Base-by-base conservation (phyloP, 768 basidiomycete genomes). In the Calocybe gangraenosa region DNA sequence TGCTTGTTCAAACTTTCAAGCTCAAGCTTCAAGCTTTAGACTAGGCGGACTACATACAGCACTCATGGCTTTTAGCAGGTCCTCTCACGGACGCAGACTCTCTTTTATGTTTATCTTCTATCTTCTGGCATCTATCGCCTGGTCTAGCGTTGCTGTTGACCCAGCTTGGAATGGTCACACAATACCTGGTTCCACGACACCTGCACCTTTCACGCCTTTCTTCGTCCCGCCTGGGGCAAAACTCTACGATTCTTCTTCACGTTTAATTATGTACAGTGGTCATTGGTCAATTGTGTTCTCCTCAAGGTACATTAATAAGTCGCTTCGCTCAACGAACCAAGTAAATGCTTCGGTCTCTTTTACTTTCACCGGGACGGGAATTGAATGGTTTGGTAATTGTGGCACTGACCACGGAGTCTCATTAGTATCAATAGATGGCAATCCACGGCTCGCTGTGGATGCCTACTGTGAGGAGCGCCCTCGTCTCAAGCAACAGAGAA, bases 381-480 rank as follows among this genome's bases (percentile, higher is more conserved):
- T 90, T 51, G 87, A 89, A 63, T 85, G 81, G 81, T 89, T 88
- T 52, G 87, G 87, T 22, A 75, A 70, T 54, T 69, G 65, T 32
- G 79, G 76, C 52, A 66, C 58, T 32, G 59, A 52, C 13, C 79
- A 87, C 55, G 82, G 87, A 11, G 59, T 73, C 7, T 71, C 80
- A 3, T 51, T 70, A 18, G 73, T 89, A 10, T 76, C 70, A 41
- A 65, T 89, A 14, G 82, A 89, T 47, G 81, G 81, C 15, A 60
- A 62, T 34, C 64, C 65, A 19, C 56, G 70, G 13, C 57, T 67
- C 19, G 63, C 56, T 14, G 68, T 86, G 37, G 73, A 85, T 55
- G 54, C 70, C 7, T 78, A 69, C 57, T 64, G 63, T 51, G 46
- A 65, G 34, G 38, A 52, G 37, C 48, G 50, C 2, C 37, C 48